Evolutionary conservation across 2,329 filamentous ascomycete genomes (phyloP), one percentile per base, ranked within the genome.

Genomic region (Plenodomus biglobosus): DNA sequence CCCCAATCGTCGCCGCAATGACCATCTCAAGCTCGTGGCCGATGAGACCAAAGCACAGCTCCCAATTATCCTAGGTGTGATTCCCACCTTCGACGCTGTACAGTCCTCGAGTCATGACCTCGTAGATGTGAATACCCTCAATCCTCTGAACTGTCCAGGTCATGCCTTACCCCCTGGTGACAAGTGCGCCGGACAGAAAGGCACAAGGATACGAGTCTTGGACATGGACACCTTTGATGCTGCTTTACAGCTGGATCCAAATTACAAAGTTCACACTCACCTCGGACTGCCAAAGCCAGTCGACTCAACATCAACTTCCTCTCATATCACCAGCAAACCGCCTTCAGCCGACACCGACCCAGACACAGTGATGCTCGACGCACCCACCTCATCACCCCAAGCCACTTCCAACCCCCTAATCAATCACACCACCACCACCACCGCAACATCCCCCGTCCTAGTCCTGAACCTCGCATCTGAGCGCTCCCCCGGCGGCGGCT

Each of bases 381-480:
- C 27, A 15, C 27, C 27, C 17, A 42, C 20, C 17, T 17, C 43
- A 20, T 21, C 44, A 20, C 19, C 1, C 10, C 5, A 5, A 24
- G 22, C 5, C 32, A 19, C 36, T 3, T 18, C 36, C 40, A 42
- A 19, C 46, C 24, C 41, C 39, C 17, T 34, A 40, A 5, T 10
- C 22, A 24, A 24, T 24, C 5, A 5, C 22, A 24, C 22, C 22
- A 24, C 44, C 20, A 38, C 34, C 19, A 42, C 24, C 17, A 17
- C 45, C 27, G 20, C 44, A 20, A 22, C 1, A 11, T 34, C 38
- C 17, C 73, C 73, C 7, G 77, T 86, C n/a, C 80, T 78, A 24
- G 77, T 87, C 19, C 73, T 89, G 49, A 89, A 88, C 60, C 82
- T 87, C 72, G 85, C 85, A 15, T 86, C 82, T 42, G 76, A 80